Evolutionary conservation across 2,329 filamentous ascomycete genomes (phyloP), one percentile per base, ranked within the genome.

Genomic region (Aspergillus phoenicis): DNA sequence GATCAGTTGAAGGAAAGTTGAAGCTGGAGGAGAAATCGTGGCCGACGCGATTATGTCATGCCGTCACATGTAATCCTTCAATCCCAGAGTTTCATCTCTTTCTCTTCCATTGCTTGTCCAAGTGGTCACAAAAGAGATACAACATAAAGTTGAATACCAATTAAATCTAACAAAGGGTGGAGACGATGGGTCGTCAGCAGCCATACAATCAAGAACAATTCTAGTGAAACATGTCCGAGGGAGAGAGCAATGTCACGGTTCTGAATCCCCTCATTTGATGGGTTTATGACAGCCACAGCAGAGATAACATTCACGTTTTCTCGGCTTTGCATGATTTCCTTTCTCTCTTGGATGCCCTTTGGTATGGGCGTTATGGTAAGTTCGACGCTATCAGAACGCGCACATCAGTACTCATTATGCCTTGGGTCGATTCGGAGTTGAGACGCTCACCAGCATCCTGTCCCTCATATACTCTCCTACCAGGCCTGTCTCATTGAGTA

Each of bases 1-100:
- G 24, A 17, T 7, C 36, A 49, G 24, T 11, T 26, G 33, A 30
- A 45, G 41, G n/a, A 7, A 20, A 49, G 24, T 28, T 39, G 33
- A 43, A 45, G 41, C 41, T 22, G 41, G 20, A 10, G 41, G 20
- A 10, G 20, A 24, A 22, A 43, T 20, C 17, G 41, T 11, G n/a
- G 33, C 24, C 6, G 36, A 11, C 24, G 22, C 24, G 52, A 55
- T 55, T 55, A 55, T 55, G 52, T 55, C 52, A 55, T 45, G 38
- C 52, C 26, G 52, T 43, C 52, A 52, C 51, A 36, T 36, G 17
- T 7, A 5, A n/a, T 28, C 45, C 4, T 28, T 28, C 17, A 11
- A 20, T 47, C 8, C 24, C 20, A 28, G 24, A 36, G 33, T 6
- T 49, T 28, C 24, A 28, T 49, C 24, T 30, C 20, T 43, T 43